Conservation (phyloP, 2,329 filamentous ascomycete species). For the Penicillium sp. region DNA sequence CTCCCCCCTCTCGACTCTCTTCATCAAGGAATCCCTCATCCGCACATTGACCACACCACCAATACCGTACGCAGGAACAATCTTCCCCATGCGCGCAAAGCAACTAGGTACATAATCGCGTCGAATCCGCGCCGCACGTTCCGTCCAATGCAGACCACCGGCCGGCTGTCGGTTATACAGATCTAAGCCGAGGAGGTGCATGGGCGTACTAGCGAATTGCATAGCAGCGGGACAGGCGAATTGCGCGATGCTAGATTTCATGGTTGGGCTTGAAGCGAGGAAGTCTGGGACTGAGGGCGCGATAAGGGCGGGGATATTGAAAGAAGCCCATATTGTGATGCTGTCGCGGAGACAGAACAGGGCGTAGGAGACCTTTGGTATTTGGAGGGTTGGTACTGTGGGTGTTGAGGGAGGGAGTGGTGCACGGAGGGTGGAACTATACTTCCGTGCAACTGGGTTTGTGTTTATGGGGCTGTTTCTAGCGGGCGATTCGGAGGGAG, state of each 20-base stretch:
- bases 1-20: conserved; percentile 44
- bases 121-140: conserved; percentile 66
- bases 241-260: conserved; percentile 66
- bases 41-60: conserved; percentile 82
- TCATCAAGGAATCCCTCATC: conserved; percentile 67
- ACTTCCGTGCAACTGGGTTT: neutral
- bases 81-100: conserved; percentile 74
- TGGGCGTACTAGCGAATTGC: conserved; percentile 75
- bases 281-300: conserved; percentile 64
- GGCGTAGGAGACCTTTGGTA: conserved; percentile 68
- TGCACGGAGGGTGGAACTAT: conserved; percentile 12
- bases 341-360: conserved; percentile 82
- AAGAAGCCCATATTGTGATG: conserved; percentile 85
- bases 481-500: conserved; percentile 41
- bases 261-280: conserved; percentile 44
- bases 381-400: conserved; percentile 39
- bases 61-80: conserved; percentile 84
- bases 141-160: conserved; percentile 48
- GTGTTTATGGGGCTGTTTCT: conserved; percentile 8
- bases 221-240: conserved; percentile 76
- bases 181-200: conserved; percentile 82
- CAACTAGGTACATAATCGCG: conserved; percentile 74
- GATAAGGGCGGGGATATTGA: conserved; percentile 80
- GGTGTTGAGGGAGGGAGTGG: neutral
- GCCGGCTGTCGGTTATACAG: conserved; percentile 68